A percentile compares a stretch with the other conserved stretches of the same genome.
Evolutionary conservation across 2,329 filamentous ascomycete genomes (phyloP).

Genomic region (Boeremia exigua): DNA sequence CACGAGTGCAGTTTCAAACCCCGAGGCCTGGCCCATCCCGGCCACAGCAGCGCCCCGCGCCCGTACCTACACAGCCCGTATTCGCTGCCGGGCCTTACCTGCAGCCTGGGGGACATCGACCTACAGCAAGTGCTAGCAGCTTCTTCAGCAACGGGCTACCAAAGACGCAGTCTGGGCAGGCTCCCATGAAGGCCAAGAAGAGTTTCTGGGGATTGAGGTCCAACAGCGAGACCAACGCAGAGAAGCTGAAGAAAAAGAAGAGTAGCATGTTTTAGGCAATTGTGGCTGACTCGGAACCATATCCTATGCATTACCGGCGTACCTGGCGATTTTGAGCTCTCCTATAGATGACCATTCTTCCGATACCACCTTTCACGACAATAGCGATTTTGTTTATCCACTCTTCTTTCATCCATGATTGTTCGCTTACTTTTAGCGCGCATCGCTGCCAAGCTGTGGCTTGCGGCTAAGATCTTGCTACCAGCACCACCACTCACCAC

Average conservation of each 20-base stretch:
- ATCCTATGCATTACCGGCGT: conserved; percentile 10
- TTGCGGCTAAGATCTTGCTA: not conserved
- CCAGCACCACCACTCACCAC: not conserved
- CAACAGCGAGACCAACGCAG: conserved; percentile 37
- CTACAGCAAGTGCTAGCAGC: conserved; percentile 40
- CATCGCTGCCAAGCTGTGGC: conserved; percentile 1
- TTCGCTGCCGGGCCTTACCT: conserved; percentile 37
- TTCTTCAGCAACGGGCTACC: conserved; percentile 44
- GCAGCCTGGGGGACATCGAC: conserved; percentile 35
- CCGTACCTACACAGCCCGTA: conserved; percentile 25
- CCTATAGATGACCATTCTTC: not conserved
- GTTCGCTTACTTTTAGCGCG: not conserved
- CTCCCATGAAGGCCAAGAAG: conserved; percentile 41
- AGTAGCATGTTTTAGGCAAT: conserved; percentile 51
- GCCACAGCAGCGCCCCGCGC: conserved; percentile 23
- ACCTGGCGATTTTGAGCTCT: not conserved
- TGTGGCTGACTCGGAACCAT: not conserved
- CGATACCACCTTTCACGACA: conserved; percentile 6
- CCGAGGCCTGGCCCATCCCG: conserved; percentile 19
- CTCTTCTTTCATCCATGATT: not conserved
- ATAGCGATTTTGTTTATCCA: not conserved
- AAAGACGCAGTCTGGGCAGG: conserved; percentile 28
- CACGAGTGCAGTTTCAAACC: conserved; percentile 26
- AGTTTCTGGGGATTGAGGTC: conserved; percentile 48
- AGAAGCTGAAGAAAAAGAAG: conserved; percentile 51